These are phyloP conservation scores for Rhododendron mucronatum DNA, from an alignment of 148 eudicot species.

Conservation along the genomic window DNA sequence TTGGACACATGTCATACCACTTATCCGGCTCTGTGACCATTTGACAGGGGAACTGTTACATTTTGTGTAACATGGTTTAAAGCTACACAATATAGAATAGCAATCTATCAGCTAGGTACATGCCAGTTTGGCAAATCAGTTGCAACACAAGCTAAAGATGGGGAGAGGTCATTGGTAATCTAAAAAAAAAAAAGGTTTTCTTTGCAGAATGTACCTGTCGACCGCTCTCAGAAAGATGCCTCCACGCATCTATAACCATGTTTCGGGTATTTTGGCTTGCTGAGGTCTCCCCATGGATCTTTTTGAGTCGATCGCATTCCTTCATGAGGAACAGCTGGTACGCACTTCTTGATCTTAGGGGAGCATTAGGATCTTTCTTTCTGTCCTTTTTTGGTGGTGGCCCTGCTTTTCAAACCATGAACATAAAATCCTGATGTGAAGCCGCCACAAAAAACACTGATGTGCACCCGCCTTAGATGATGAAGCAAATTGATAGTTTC, in stretches of 20 bases:
- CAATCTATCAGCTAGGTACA: background rate
- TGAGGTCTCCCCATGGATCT: conserved; percentile 28
- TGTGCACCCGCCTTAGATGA: background rate
- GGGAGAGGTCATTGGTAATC: background rate
- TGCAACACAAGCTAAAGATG: background rate
- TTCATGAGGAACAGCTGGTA: conserved; percentile 34
- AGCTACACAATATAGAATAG: background rate
- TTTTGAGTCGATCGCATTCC: conserved; percentile 32
- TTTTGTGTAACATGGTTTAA: background rate
- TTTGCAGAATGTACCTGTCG: conserved; percentile 16
- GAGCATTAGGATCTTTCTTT: conserved; percentile 19
- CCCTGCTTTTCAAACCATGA: conserved; percentile 9
- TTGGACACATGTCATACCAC: background rate
- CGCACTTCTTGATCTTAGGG: conserved; percentile 25
- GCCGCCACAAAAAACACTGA: background rate
- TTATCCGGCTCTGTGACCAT: background rate
- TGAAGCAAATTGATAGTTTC: background rate
- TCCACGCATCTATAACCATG: conserved; percentile 39
- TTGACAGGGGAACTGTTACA: background rate
- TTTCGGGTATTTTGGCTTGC: conserved; percentile 15
- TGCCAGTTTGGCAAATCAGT: background rate
- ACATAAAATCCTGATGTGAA: background rate
- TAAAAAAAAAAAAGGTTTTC: background rate
- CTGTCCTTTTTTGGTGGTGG: conserved; percentile 8
- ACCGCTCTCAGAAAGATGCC: conserved; percentile 26